Evolutionary conservation across 176 grass and related monocot species (phyloP), one percentile per base, ranked within the genome.

Genomic region (Eragrostis curvula): DNA sequence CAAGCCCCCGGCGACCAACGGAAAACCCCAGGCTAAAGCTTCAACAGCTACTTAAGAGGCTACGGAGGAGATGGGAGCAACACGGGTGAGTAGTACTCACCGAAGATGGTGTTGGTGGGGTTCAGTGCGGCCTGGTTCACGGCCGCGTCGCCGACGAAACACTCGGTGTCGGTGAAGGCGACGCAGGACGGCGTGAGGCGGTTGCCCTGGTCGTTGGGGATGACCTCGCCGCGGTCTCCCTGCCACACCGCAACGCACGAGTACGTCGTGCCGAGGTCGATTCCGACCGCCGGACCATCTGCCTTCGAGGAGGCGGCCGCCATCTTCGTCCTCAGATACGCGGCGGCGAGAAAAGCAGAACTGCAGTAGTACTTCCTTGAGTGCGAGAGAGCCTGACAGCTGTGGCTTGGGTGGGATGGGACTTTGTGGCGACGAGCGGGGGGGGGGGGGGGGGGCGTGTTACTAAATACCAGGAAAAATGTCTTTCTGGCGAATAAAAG

Each of bases 141-240:
- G 69, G 87, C 91, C 74, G 91, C 84, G 58, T 89, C 91, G 68
- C 91, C 87, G 32, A 89, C 86, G n/a, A 93, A 17, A 61, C 56
- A 81, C 84, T 81, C 81, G 3, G 44, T 41, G 30, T 85, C 71
- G 43, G 87, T 87, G 79, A 93, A 93, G 1, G 87, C 87, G 9
- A 93, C 87, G 57, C 71, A 82, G 47, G 91, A 93, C 41, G 91
- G 91, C 12, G 91, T 93, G 77, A 89, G 84, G 58, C 70, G 87
- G 71, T 89, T 89, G 70, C 91, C 91, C 79, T 93, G 91, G 80
- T 89, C 91, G 80, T 87, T 93, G 27, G 87, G 57, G 10, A 78
- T 78, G 5, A 78, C 59, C 75, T 78, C 75, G 43, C 25, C 44
- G 24, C 60, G 17, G 9, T 32, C 42, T 8, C 3, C 10, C 6